Percentiles rank a stretch among this genome's conserved stretches.
phyloP scores from a whole-genome alignment of 2,329 filamentous ascomycete genomes.

The Dothidotthia symphoricarpi region DNA sequence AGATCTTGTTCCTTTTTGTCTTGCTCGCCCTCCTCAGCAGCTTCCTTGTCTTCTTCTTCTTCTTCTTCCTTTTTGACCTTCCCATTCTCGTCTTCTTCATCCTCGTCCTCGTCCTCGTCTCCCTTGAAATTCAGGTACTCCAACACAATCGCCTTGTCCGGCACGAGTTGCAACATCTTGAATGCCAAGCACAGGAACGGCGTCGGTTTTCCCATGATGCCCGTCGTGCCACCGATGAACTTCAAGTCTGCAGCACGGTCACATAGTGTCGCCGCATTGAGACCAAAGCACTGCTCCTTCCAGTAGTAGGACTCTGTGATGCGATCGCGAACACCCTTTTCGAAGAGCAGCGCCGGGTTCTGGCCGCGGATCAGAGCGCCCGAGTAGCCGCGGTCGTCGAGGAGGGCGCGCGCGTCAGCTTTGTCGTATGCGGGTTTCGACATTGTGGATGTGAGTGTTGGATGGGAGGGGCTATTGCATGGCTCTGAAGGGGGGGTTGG shows the following conservation, averaged over 20 bases:
- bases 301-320: conserved; percentile 96
- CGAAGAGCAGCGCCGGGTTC: conserved; percentile 93
- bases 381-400: conserved; percentile 84
- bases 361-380: conserved; percentile 79
- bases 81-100: conserved; percentile 10
- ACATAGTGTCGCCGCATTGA: conserved; percentile 78
- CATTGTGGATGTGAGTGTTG: conserved; percentile 10
- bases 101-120: conserved; percentile 22
- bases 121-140: conserved; percentile 69
- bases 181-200: conserved; percentile 93
- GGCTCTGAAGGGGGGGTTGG: too few relatives aligned
- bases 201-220: conserved; percentile 78
- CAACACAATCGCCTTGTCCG: conserved; percentile 71
- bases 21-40: conserved; percentile 7
- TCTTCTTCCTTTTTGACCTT: conserved; percentile 39
- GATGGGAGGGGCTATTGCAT: conserved; percentile 1
- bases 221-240: conserved; percentile 86
- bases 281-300: conserved; percentile 97
- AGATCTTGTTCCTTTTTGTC: conserved; percentile 20
- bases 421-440: conserved; percentile 57
- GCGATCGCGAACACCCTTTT: conserved; percentile 91
- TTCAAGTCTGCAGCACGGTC: conserved; percentile 83
- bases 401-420: conserved; percentile 72
- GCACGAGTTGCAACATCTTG: conserved; percentile 87
- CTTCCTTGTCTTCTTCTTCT: conserved; percentile 38